Percentiles rank a stretch among this genome's conserved stretches.
Conservation (phyloP, 345 rosid species). For the Citrus sinensis region DNA sequence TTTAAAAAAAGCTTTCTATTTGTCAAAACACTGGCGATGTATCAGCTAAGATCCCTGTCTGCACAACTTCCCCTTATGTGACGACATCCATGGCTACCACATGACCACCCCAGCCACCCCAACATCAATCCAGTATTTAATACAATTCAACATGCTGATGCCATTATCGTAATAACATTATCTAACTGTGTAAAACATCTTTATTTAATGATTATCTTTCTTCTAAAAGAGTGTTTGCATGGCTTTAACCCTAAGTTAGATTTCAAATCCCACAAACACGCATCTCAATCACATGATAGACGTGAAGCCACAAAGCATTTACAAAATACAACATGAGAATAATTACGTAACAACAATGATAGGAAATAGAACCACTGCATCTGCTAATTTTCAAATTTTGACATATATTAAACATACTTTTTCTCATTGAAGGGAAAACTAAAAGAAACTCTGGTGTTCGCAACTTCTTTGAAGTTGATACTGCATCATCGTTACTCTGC, state of each 20-base stretch:
- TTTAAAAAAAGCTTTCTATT: neutral
- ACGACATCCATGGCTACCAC: neutral
- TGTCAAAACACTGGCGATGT: neutral
- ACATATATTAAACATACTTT: constrained; percentile 3
- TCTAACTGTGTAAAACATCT: neutral
- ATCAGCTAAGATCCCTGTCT: neutral
- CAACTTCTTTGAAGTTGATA: constrained; percentile 1
- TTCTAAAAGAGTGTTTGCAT: neutral
- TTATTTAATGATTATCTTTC: neutral
- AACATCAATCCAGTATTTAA: neutral
- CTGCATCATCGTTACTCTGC: constrained; percentile 15
- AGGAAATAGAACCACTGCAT: neutral
- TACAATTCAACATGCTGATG: neutral
- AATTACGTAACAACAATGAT: neutral
- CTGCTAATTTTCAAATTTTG: neutral
- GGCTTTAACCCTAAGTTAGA: neutral
- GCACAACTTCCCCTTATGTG: neutral
- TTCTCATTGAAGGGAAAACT: neutral
- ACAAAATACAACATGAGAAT: neutral
- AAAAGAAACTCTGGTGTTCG: neutral
- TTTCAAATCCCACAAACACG: neutral
- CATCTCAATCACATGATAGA: neutral
- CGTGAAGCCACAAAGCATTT: neutral
- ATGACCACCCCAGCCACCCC: neutral
- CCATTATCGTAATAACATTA: neutral